Percentiles rank a stretch among this genome's conserved stretches.
These are phyloP conservation scores for Sugiyamaella paludigena DNA, from an alignment of 1,139 yeast genomes.

Conservation along the genomic window DNA sequence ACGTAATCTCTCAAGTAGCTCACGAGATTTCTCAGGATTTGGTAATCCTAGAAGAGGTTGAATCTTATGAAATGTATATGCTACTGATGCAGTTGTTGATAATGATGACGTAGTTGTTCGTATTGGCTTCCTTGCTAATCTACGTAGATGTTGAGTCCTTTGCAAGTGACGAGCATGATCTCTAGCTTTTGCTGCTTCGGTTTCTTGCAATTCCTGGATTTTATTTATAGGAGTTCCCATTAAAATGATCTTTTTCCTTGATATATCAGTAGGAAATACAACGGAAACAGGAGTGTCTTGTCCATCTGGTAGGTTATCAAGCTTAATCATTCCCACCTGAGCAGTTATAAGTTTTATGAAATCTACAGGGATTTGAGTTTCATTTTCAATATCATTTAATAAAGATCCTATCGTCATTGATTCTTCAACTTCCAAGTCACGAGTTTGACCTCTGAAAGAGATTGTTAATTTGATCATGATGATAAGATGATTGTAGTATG, in stretches of 20 bases:
- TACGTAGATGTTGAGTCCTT: slow-evolving; percentile 17
- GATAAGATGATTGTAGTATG: not conserved
- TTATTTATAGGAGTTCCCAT: slow-evolving; percentile 31
- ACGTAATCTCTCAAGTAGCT: slow-evolving; percentile 33
- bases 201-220: slow-evolving; percentile 28
- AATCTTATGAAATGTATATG: slow-evolving; percentile 38
- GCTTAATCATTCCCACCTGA: slow-evolving; percentile 30
- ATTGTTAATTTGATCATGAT: slow-evolving; percentile 20
- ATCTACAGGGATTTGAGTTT: slow-evolving; percentile 31
- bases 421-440: slow-evolving; percentile 22
- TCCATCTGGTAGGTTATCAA: slow-evolving; percentile 19
- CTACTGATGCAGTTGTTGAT: slow-evolving; percentile 5
- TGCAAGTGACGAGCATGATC: slow-evolving; percentile 24
- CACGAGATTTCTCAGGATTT: slow-evolving; percentile 33
- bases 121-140: slow-evolving; percentile 19
- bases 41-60: slow-evolving; percentile 38
- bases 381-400: slow-evolving; percentile 28
- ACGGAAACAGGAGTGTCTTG: slow-evolving; percentile 20
- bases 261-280: slow-evolving; percentile 25
- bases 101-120: slow-evolving; percentile 7
- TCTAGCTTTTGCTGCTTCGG: slow-evolving; percentile 29
- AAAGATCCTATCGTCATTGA: slow-evolving; percentile 25
- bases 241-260: slow-evolving; percentile 29
- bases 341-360: slow-evolving; percentile 35
- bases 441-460: slow-evolving; percentile 23